Evolutionary conservation across 371 early-diverging fungal genomes (phyloP).

Genomic region (Mortierella sp.): DNA sequence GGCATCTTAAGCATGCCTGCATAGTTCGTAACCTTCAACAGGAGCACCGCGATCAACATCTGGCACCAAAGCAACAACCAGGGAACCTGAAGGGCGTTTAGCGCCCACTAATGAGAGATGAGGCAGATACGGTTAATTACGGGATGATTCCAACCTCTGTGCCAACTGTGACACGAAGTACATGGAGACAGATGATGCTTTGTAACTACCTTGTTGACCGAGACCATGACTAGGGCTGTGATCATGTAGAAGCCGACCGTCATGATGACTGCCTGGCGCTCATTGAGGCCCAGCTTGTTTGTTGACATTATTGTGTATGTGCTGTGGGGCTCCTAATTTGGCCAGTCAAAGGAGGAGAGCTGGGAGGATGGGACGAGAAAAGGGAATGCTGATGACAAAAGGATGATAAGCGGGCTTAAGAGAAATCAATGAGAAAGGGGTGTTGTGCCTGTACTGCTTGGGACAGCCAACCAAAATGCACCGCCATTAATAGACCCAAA

Average conservation of each 20-base stretch:
- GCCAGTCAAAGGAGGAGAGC: no score
- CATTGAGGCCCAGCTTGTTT: slow-evolving; percentile 36
- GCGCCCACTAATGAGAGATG: slow-evolving; percentile 42
- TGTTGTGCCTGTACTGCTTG: no score
- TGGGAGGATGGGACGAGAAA: no score
- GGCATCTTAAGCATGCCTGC: slow-evolving; percentile 57
- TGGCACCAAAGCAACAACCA: slow-evolving; percentile 64
- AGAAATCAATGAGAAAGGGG: no score
- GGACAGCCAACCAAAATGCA: no score
- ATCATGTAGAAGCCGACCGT: slow-evolving; percentile 64
- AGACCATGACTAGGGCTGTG: slow-evolving; percentile 64
- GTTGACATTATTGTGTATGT: slow-evolving; percentile 6
- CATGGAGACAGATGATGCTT: slow-evolving; percentile 12
- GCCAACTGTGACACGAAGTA: not conserved
- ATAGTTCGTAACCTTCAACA: slow-evolving; percentile 43
- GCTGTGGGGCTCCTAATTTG: not conserved
- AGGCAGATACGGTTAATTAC: not conserved
- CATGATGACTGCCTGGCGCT: slow-evolving; percentile 51
- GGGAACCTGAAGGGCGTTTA: slow-evolving; percentile 54
- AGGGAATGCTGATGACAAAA: not conserved
- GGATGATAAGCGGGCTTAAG: no score
- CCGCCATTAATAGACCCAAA: no score
- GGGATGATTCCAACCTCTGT: not conserved
- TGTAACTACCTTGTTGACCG: slow-evolving; percentile 61
- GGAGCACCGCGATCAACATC: slow-evolving; percentile 59